Percentiles rank a stretch among this genome's conserved stretches.
Evolutionary conservation across 208 protist genomes (phyloP).

Genomic region (Novymonas esmeraldas): DNA sequence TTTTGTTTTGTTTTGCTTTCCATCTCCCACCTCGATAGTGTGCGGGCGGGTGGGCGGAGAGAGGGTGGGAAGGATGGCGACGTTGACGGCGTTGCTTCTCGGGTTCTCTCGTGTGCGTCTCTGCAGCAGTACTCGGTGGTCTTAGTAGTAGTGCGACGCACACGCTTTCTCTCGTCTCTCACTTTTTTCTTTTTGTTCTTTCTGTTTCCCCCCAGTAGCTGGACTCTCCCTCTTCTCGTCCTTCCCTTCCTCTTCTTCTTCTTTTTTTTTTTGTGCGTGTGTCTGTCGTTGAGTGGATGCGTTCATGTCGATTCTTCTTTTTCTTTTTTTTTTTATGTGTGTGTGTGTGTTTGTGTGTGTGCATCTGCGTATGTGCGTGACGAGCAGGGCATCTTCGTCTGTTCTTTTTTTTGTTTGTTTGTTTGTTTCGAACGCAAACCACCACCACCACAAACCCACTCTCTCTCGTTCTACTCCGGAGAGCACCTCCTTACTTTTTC

Average conservation of each 20-base stretch:
- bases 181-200: neutral
- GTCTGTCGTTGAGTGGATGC: neutral
- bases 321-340: neutral
- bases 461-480: neutral
- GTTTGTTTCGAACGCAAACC: too few relatives aligned
- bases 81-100: too few relatives aligned
- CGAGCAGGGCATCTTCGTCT: neutral
- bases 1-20: too few relatives aligned
- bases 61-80: too few relatives aligned
- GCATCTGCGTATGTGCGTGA: neutral
- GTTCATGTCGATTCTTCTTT: neutral
- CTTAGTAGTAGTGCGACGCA: too few relatives aligned
- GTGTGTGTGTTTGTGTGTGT: neutral
- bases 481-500: neutral
- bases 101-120: neutral
- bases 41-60: too few relatives aligned
- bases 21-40: too few relatives aligned
- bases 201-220: neutral
- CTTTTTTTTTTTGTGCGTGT: neutral
- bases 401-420: neutral
- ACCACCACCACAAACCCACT: too few relatives aligned
- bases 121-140: too few relatives aligned
- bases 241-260: constrained; percentile 3
- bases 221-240: neutral
- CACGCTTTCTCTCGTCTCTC: too few relatives aligned